Evolutionary conservation across 345 rosid species (phyloP).

Genomic region (Stellera chamaejasme): DNA sequence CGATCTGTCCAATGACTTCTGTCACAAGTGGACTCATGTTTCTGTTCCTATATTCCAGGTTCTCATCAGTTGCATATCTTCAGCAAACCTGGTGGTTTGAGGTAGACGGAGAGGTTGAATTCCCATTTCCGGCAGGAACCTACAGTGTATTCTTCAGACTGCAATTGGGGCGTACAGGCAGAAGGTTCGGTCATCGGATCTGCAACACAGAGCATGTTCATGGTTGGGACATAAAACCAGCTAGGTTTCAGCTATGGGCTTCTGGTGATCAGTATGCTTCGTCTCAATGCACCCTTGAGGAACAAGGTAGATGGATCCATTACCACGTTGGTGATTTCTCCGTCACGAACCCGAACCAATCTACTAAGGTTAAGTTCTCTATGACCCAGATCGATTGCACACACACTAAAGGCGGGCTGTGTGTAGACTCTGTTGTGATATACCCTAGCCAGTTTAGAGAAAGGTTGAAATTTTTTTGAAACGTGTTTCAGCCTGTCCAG

Average conservation of each 20-base stretch:
- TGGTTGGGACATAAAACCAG: constrained; percentile 91
- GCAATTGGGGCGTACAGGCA: constrained; percentile 54
- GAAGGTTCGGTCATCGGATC: constrained; percentile 61
- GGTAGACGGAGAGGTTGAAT: constrained; percentile 81
- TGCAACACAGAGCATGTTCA: constrained; percentile 75
- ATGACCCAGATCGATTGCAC: constrained; percentile 98
- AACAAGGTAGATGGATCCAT: constrained; percentile 65
- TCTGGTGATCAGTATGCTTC: constrained; percentile 77
- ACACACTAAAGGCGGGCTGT: constrained; percentile 94
- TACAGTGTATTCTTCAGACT: constrained; percentile 86
- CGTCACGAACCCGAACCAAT: constrained; percentile 23
- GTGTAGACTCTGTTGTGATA: constrained; percentile 69
- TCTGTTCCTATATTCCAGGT: constrained; percentile 32
- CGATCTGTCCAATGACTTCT: constrained; percentile 1
- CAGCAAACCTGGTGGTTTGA: constrained; percentile 99
- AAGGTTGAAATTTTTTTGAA: constrained; percentile 52
- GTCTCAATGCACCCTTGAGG: constrained; percentile 56
- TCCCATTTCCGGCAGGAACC: constrained; percentile 78
- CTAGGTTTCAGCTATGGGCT: constrained; percentile 77
- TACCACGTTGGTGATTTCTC: constrained; percentile 83
- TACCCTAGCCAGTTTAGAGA: constrained; percentile 58
- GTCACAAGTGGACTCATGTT: constrained; percentile 8
- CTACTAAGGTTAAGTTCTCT: constrained; percentile 62
- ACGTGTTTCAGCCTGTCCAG: constrained; percentile 17
- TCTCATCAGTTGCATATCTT: constrained; percentile 68